These are phyloP conservation scores for Nicotiana paniculata DNA, from an alignment of 257 asterid species.

Conservation along the genomic window DNA sequence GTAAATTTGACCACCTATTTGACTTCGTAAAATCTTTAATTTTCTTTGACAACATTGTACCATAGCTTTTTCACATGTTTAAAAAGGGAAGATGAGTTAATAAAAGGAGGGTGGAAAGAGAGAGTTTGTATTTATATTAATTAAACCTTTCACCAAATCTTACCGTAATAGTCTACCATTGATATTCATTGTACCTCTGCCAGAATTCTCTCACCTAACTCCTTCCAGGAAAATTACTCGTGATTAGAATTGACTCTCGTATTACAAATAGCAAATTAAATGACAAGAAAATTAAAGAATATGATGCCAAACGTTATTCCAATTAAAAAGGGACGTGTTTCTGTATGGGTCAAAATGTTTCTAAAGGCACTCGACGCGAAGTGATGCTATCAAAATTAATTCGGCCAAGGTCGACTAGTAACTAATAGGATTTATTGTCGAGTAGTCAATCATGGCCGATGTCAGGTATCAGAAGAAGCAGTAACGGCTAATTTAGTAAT, in stretches of 20 bases:
- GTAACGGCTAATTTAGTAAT: no score
- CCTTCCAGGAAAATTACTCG: background rate
- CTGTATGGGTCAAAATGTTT: no score
- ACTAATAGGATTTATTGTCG: no score
- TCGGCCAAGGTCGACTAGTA: no score
- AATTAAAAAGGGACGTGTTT: background rate
- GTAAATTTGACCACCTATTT: background rate
- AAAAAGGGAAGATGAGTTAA: background rate
- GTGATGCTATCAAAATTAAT: no score
- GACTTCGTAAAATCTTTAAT: background rate
- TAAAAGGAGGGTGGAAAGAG: background rate
- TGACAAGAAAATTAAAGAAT: background rate
- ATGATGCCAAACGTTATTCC: background rate
- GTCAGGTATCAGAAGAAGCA: no score
- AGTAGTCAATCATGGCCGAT: no score
- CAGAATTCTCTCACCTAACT: background rate
- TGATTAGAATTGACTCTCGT: background rate
- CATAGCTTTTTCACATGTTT: background rate
- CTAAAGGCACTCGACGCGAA: no score
- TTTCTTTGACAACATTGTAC: background rate
- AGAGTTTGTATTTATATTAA: background rate
- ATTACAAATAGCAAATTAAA: background rate
- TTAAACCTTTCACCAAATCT: background rate
- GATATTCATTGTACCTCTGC: background rate
- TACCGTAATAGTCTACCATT: background rate